Conservation (phyloP, 2,329 filamentous ascomycete genomes). For the Rutstroemia sp. region DNA sequence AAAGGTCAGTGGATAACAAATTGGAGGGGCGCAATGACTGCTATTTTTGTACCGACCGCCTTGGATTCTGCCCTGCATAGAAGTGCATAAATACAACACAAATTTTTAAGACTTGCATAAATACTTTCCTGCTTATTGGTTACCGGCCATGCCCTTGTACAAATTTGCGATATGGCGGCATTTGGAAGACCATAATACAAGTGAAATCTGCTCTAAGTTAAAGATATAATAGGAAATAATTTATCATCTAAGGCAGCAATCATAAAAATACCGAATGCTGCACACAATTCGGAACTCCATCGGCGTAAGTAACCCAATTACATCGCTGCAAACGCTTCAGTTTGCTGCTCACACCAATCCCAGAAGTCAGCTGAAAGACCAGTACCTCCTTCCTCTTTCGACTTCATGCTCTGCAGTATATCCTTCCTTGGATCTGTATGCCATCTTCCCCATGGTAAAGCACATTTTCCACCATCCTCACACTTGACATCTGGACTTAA, state of each 20-base stretch:
- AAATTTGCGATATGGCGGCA: too few relatives aligned
- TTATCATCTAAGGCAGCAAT: too few relatives aligned
- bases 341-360: conserved; percentile 1
- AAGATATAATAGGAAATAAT: too few relatives aligned
- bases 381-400: neutral
- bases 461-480: neutral
- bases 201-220: too few relatives aligned
- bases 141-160: too few relatives aligned
- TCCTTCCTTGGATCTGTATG: neutral
- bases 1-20: neutral
- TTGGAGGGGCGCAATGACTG: neutral
- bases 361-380: neutral
- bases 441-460: neutral
- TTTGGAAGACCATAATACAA: too few relatives aligned
- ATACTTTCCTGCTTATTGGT: too few relatives aligned
- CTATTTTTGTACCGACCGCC: neutral
- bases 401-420: neutral
- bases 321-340: neutral
- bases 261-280: too few relatives aligned
- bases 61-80: neutral
- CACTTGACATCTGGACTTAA: neutral
- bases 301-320: too few relatives aligned
- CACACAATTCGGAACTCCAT: too few relatives aligned
- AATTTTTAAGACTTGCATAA: neutral
- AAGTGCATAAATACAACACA: neutral